These are phyloP conservation scores for Diutina catenulata DNA, from an alignment of 1,139 yeast species.

Conservation along the genomic window DNA sequence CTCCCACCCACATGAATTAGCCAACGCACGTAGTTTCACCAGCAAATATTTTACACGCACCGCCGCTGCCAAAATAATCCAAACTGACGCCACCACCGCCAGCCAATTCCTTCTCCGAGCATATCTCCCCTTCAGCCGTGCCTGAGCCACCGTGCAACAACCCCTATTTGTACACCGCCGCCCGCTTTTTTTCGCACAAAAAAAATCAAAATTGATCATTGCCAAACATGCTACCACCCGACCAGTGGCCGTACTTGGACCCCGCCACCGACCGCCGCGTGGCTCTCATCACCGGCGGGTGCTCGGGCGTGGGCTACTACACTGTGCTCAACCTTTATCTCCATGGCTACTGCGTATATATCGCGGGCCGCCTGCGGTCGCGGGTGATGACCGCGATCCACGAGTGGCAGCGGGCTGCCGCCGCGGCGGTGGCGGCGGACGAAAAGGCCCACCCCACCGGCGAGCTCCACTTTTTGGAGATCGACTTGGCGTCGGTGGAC, in stretches of 20 bases:
- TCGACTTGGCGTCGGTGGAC: slow-evolving; percentile 50
- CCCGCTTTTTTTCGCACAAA: too few species aligned
- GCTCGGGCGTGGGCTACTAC: slow-evolving; percentile 69
- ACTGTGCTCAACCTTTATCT: slow-evolving; percentile 64
- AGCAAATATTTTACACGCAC: too few species aligned
- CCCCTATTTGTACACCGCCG: too few species aligned
- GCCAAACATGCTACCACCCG: too few species aligned
- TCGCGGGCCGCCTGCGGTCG: slow-evolving; percentile 54
- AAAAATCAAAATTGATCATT: too few species aligned
- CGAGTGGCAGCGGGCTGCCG: slow-evolving; percentile 13
- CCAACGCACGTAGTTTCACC: too few species aligned
- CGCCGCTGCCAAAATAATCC: too few species aligned
- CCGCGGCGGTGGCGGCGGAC: neutral
- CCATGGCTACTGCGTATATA: slow-evolving; percentile 67
- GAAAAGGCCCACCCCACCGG: slow-evolving; percentile 30
- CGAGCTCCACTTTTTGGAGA: slow-evolving; percentile 41
- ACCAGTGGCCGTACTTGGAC: slow-evolving; percentile 15
- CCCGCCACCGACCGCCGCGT: slow-evolving; percentile 38
- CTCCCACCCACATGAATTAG: too few species aligned
- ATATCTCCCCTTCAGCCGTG: too few species aligned
- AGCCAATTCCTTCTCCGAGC: too few species aligned
- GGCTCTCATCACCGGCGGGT: slow-evolving; percentile 71
- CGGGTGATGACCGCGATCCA: slow-evolving; percentile 47
- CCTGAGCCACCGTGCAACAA: too few species aligned
- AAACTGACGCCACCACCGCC: too few species aligned